phyloP scores from a whole-genome alignment of 257 asterid genomes.

The Misopates orontium region DNA sequence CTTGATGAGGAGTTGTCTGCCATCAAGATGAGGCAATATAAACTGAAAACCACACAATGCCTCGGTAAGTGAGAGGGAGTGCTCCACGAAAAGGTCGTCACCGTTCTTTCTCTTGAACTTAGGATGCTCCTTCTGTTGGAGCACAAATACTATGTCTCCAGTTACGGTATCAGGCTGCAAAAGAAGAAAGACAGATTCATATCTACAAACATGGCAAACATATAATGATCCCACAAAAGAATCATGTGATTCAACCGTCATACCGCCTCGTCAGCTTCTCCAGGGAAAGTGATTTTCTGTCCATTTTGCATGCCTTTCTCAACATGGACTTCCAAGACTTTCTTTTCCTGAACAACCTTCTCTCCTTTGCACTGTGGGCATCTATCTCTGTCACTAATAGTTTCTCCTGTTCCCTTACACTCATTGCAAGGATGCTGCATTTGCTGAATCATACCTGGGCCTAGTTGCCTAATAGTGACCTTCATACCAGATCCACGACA shows the following conservation, averaged over 20 bases:
- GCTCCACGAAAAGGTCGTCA: conserved; percentile 68
- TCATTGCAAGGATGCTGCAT: conserved; percentile 76
- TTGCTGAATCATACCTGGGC: conserved; percentile 71
- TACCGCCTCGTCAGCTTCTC: conserved; percentile 82
- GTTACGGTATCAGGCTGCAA: conserved; percentile 69
- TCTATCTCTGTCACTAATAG: conserved; percentile 56
- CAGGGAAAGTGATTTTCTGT: conserved; percentile 72
- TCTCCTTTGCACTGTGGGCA: conserved; percentile 75
- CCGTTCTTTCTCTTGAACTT: conserved; percentile 61
- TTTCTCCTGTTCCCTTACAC: conserved; percentile 74
- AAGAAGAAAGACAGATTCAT: background rate
- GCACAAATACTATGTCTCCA: conserved; percentile 65
- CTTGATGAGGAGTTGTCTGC: conserved; percentile 63
- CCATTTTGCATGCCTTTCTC: conserved; percentile 79
- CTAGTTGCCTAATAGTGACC: conserved; percentile 65
- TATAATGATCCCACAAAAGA: background rate
- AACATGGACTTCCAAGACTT: conserved; percentile 65
- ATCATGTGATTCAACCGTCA: background rate
- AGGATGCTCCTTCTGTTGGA: conserved; percentile 73
- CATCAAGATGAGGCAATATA: conserved; percentile 55
- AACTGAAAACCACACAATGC: conserved; percentile 75
- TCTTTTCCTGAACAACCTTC: conserved; percentile 63
- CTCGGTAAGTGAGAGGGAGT: conserved; percentile 54
- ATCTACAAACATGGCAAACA: background rate
- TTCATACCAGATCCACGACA: conserved; percentile 75